These are phyloP conservation scores for Eragrostis nindensis DNA, from an alignment of 176 grass and related monocot genomes.

Conservation along the genomic window DNA sequence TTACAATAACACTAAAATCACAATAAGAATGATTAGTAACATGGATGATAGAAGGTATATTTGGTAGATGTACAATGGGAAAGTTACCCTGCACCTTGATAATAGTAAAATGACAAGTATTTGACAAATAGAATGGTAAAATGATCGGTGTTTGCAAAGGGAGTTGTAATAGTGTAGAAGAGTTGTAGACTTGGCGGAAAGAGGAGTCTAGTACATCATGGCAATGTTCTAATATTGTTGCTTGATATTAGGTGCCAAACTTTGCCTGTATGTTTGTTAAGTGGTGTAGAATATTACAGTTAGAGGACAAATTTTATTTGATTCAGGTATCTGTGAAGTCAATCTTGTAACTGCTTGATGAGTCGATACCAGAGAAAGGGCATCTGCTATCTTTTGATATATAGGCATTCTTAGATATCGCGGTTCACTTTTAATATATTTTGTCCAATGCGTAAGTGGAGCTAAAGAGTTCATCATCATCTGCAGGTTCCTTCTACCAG, in stretches of 20 bases:
- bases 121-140: background rate
- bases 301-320: background rate
- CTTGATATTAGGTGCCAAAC: slow-evolving; percentile 5
- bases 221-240: no score
- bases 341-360: slow-evolving; percentile 4
- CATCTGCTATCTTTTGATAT: background rate
- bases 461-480: slow-evolving; percentile 34
- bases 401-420: background rate
- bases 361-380: background rate
- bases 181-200: background rate
- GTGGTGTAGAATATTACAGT: background rate
- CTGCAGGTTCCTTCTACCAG: slow-evolving; percentile 68
- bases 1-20: background rate
- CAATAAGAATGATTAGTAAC: background rate
- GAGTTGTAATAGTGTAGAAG: background rate
- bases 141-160: background rate
- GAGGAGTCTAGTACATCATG: no score
- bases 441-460: background rate
- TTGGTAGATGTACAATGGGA: background rate
- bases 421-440: background rate
- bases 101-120: background rate
- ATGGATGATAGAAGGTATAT: background rate
- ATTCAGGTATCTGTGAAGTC: background rate
- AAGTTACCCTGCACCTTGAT: background rate
- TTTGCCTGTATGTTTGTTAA: background rate